Percentiles rank a stretch among this genome's conserved stretches.
Evolutionary conservation across 2,329 filamentous ascomycete genomes (phyloP).

Genomic region (Rachicladosporium sp.): DNA sequence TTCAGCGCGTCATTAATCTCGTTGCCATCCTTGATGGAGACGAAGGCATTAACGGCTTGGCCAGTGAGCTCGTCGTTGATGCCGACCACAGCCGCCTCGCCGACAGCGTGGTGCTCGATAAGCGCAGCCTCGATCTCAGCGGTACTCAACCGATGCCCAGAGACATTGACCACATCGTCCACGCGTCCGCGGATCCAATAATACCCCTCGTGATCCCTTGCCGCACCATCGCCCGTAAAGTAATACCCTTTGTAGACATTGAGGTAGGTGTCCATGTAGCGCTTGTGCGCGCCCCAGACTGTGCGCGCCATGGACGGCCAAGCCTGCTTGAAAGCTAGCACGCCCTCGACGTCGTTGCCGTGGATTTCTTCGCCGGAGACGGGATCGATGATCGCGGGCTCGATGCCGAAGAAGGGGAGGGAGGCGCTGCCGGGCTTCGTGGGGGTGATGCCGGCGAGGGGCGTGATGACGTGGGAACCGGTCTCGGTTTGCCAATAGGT

Average conservation of each 20-base stretch:
- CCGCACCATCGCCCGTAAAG: slow-evolving; percentile 88
- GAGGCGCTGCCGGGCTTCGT: slow-evolving; percentile 96
- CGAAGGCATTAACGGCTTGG: slow-evolving; percentile 94
- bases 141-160: slow-evolving; percentile 87
- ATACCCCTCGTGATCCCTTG: slow-evolving; percentile 93
- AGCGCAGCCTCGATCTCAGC: slow-evolving; percentile 96
- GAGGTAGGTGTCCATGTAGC: slow-evolving; percentile 97
- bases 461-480: slow-evolving; percentile 89
- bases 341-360: slow-evolving; percentile 94
- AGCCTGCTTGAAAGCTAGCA: slow-evolving; percentile 89
- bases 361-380: slow-evolving; percentile 86
- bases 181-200: slow-evolving; percentile 99
- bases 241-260: slow-evolving; percentile 98
- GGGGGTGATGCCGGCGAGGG: slow-evolving; percentile 81
- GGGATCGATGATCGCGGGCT: slow-evolving; percentile 93
- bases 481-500: slow-evolving; percentile 99
- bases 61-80: slow-evolving; percentile 88
- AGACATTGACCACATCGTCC: slow-evolving; percentile 97
- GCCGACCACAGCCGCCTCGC: slow-evolving; percentile 90
- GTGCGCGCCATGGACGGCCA: slow-evolving; percentile 99
- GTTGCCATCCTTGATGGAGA: slow-evolving; percentile 75
- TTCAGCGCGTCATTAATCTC: slow-evolving; percentile 67
- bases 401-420: slow-evolving; percentile 94
- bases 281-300: slow-evolving; percentile 93
- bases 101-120: slow-evolving; percentile 78